Percentiles rank a stretch among this genome's conserved stretches.
Evolutionary conservation across 176 grass and related monocot species (phyloP).

Genomic region (Themeda triandra): DNA sequence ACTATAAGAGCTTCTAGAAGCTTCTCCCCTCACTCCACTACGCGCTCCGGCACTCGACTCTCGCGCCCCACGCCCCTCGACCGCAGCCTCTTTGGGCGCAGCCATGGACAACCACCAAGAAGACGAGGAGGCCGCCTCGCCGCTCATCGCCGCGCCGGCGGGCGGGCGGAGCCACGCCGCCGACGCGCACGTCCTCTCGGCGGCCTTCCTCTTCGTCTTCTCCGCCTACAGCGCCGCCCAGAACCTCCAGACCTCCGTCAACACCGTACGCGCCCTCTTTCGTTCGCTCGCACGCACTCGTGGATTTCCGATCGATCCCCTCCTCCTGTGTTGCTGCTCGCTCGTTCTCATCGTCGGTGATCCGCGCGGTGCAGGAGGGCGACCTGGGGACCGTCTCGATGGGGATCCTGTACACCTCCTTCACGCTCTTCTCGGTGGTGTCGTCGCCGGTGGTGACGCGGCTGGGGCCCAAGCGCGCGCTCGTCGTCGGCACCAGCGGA

Average conservation of each 20-base stretch:
- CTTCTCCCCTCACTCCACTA: background rate
- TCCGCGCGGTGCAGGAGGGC: constrained; percentile 43
- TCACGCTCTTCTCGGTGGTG: constrained; percentile 70
- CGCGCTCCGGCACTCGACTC: background rate
- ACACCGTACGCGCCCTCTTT: constrained; percentile 34
- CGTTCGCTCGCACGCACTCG: background rate
- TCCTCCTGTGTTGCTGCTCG: too few relatives aligned
- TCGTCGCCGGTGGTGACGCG: constrained; percentile 54
- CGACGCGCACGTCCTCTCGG: constrained; percentile 67
- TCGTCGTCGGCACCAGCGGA: constrained; percentile 71
- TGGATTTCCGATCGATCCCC: background rate
- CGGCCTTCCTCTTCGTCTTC: constrained; percentile 91
- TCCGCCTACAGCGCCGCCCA: constrained; percentile 72
- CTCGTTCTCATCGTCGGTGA: background rate
- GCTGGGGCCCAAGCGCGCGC: constrained; percentile 61
- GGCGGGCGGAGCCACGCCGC: constrained; percentile 38
- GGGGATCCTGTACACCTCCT: constrained; percentile 73
- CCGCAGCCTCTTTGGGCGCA: background rate
- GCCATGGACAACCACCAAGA: constrained; percentile 32
- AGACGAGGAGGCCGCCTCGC: constrained; percentile 20
- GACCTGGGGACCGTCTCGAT: constrained; percentile 70
- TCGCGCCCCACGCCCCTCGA: background rate
- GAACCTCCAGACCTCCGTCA: constrained; percentile 87
- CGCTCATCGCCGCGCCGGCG: constrained; percentile 1
- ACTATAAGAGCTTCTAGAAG: constrained; percentile 34